A percentile compares a stretch with the other conserved stretches of the same genome.
These are phyloP conservation scores for Cyclotella kingstonii DNA, from an alignment of 108 stramenopile species.

Conservation along the genomic window DNA sequence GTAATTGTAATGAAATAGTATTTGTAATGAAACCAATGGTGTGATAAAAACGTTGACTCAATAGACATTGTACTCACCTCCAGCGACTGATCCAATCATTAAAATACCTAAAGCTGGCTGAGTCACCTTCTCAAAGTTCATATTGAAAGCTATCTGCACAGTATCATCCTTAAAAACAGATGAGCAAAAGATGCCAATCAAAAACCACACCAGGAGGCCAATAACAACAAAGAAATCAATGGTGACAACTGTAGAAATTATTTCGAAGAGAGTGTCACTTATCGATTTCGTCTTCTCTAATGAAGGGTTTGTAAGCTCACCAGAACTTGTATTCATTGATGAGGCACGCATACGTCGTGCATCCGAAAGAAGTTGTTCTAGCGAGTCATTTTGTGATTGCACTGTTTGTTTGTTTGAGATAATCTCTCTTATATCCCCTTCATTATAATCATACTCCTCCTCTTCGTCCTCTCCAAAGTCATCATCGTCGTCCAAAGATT, in stretches of 20 bases:
- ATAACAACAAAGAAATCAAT: slow-evolving; percentile 91
- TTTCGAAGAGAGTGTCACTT: slow-evolving; percentile 49
- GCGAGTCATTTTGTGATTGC: slow-evolving; percentile 42
- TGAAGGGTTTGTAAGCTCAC: background rate
- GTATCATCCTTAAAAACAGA: slow-evolving; percentile 78
- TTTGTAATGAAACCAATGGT: background rate
- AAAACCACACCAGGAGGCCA: slow-evolving; percentile 84
- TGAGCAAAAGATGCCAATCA: slow-evolving; percentile 81
- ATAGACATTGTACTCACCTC: slow-evolving; percentile 27
- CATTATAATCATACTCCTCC: slow-evolving; percentile 51
- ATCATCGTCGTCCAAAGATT: slow-evolving; percentile 20
- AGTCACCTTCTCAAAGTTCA: slow-evolving; percentile 49
- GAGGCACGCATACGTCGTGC: slow-evolving; percentile 57
- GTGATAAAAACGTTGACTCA: background rate
- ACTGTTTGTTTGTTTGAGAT: background rate
- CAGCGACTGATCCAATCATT: slow-evolving; percentile 82
- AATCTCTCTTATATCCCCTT: slow-evolving; percentile 38
- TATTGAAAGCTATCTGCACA: slow-evolving; percentile 91
- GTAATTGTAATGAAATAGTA: background rate
- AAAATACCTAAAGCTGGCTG: slow-evolving; percentile 80
- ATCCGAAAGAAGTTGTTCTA: slow-evolving; percentile 72
- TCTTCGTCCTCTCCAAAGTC: slow-evolving; percentile 38
- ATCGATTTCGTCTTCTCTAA: slow-evolving; percentile 17
- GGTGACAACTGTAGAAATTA: slow-evolving; percentile 84
- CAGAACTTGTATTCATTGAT: background rate